These are phyloP conservation scores for Sclerotinia sclerotiorum DNA, from an alignment of 2,329 filamentous ascomycete species.

Conservation along the genomic window DNA sequence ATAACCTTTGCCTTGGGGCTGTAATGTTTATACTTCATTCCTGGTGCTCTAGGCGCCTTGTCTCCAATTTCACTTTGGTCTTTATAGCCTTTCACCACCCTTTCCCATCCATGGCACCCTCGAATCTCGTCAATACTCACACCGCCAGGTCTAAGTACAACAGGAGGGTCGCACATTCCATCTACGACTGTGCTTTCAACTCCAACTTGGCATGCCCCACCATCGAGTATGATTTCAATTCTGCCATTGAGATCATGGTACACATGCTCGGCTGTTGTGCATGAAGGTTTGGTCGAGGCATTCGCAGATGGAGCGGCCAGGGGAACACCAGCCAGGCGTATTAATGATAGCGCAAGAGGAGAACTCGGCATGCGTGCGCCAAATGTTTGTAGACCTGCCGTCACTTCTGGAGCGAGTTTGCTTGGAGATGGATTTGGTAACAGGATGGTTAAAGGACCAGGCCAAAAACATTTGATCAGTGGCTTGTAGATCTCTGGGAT, in stretches of 20 bases:
- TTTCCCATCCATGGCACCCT: conserved; percentile 75
- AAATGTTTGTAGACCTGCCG: conserved; percentile 79
- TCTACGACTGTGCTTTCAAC: conserved; percentile 98
- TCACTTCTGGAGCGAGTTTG: conserved; percentile 84
- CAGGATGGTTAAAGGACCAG: conserved; percentile 88
- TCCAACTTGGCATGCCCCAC: conserved; percentile 80
- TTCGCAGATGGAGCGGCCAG: conserved; percentile 93
- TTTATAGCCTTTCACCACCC: conserved; percentile 73
- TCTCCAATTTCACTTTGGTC: conserved; percentile 68
- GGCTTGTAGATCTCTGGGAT: conserved; percentile 59
- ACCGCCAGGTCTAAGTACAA: conserved; percentile 82
- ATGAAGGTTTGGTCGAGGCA: conserved; percentile 87
- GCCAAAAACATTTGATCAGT: conserved; percentile 85
- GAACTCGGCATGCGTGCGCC: conserved; percentile 87
- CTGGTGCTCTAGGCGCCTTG: conserved; percentile 76
- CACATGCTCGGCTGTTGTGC: conserved; percentile 88
- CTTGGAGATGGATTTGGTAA: conserved; percentile 72
- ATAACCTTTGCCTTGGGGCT: conserved; percentile 85
- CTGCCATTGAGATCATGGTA: conserved; percentile 77
- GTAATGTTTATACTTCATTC: conserved; percentile 99
- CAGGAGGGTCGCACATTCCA: conserved; percentile 76
- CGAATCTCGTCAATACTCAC: conserved; percentile 79
- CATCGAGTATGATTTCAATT: conserved; percentile 86
- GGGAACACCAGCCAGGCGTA: conserved; percentile 73
- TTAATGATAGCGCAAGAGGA: conserved; percentile 82